These are phyloP conservation scores for Theileria annulata DNA, from an alignment of 169 alveolate species.

Conservation along the genomic window DNA sequence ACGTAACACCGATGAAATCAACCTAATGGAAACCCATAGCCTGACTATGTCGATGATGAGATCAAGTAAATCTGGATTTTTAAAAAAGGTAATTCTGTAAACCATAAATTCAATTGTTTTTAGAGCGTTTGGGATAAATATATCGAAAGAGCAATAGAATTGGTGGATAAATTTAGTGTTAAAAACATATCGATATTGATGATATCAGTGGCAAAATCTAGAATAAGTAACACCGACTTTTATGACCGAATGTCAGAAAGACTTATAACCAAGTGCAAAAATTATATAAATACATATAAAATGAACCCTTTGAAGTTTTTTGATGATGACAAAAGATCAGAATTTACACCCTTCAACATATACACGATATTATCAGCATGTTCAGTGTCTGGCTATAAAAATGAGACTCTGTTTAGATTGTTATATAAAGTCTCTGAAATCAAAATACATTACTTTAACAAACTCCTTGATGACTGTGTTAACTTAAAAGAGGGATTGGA, in stretches of 20 bases:
- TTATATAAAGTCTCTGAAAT: conserved; percentile 21
- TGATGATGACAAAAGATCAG: background rate
- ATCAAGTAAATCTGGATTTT: conserved; percentile 29
- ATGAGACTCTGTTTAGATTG: conserved; percentile 9
- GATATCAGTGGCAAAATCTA: conserved; percentile 46
- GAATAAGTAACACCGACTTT: conserved; percentile 1
- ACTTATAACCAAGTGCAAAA: conserved; percentile 3
- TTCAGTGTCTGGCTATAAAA: conserved; percentile 4
- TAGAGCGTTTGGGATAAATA: conserved; percentile 47
- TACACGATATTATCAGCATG: conserved; percentile 50
- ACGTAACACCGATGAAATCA: conserved; percentile 17
- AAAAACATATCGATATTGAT: conserved; percentile 51
- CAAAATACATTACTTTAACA: background rate
- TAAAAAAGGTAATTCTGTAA: conserved; percentile 10
- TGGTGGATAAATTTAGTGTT: conserved; percentile 34
- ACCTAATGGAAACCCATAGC: conserved; percentile 14
- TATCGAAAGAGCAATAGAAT: conserved; percentile 28
- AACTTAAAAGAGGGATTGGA: background rate
- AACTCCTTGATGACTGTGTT: background rate
- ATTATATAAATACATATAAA: background rate
- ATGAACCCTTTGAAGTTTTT: background rate
- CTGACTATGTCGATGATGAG: conserved; percentile 28
- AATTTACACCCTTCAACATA: conserved; percentile 33
- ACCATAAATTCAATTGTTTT: background rate
- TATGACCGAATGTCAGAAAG: conserved; percentile 26